Evolutionary conservation across 2,329 filamentous ascomycete species (phyloP).

Genomic region (Colletotrichum sp.): DNA sequence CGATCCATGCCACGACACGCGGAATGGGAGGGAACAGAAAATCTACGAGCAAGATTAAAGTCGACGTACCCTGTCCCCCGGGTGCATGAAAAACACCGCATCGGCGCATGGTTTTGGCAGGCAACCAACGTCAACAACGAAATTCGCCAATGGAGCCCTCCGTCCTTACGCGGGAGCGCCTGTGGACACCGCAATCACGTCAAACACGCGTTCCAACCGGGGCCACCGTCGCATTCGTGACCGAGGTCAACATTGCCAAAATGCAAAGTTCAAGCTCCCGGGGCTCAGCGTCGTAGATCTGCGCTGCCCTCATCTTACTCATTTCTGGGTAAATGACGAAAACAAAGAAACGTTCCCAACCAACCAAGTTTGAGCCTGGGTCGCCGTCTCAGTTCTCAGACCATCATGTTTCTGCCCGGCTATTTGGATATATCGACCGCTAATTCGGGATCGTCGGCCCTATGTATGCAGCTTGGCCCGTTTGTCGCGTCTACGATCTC

Average conservation of each 20-base stretch:
- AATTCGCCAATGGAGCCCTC: not conserved
- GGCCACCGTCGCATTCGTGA: not conserved
- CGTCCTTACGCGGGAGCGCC: not conserved
- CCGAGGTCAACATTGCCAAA: not conserved
- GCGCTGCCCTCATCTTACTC: conserved; percentile 3
- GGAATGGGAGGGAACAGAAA: not conserved
- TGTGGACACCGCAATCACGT: not conserved
- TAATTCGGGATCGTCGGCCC: not conserved
- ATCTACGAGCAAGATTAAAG: not conserved
- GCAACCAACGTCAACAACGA: not conserved
- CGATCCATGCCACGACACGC: conserved; percentile 9
- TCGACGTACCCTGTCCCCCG: not conserved
- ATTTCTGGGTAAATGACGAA: not conserved
- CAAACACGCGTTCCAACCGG: not conserved
- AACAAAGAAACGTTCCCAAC: not conserved
- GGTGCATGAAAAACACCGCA: not conserved
- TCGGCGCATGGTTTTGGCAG: not conserved
- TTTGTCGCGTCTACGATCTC: not conserved
- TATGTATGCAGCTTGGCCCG: not conserved
- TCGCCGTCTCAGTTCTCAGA: not conserved
- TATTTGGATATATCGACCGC: not conserved
- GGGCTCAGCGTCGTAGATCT: not conserved
- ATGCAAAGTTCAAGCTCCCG: not conserved
- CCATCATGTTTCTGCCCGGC: not conserved
- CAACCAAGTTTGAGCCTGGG: not conserved